Conservation (phyloP, 2,329 filamentous ascomycete species). For the Diaporthe capsici region DNA sequence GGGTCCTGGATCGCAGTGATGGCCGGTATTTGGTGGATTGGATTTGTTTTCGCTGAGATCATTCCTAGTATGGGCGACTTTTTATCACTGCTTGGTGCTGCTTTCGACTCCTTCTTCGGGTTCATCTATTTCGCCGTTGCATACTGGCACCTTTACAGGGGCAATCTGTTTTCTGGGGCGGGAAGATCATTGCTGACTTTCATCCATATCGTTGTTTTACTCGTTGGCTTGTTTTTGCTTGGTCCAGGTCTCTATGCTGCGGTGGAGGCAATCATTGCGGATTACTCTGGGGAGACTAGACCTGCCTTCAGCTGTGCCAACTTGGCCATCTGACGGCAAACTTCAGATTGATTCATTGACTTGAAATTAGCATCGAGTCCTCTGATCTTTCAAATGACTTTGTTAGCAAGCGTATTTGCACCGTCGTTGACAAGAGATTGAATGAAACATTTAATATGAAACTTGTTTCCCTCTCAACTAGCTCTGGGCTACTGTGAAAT, state of each 20-base stretch:
- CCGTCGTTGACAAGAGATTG: no score
- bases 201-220: not conserved
- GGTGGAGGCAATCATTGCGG: slow-evolving; percentile 19
- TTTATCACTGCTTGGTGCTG: slow-evolving; percentile 4
- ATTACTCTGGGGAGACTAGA: slow-evolving; percentile 1
- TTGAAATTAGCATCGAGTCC: no score
- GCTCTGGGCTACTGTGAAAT: no score
- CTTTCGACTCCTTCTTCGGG: slow-evolving; percentile 17
- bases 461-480: no score
- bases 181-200: not conserved
- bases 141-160: slow-evolving; percentile 15
- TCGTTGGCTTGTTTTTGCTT: not conserved
- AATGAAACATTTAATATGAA: no score
- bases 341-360: not conserved
- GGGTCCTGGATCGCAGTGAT: not conserved
- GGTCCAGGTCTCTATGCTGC: slow-evolving; percentile 26
- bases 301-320: slow-evolving; percentile 25
- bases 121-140: slow-evolving; percentile 22
- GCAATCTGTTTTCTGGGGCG: not conserved
- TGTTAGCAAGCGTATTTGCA: no score
- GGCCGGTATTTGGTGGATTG: not conserved
- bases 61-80: not conserved
- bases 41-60: slow-evolving; percentile 17
- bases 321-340: not conserved
- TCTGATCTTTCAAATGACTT: no score